Percentiles rank a stretch among this genome's conserved stretches.
phyloP scores from a whole-genome alignment of 208 protist species.

The Vickermania spadyakhi region DNA sequence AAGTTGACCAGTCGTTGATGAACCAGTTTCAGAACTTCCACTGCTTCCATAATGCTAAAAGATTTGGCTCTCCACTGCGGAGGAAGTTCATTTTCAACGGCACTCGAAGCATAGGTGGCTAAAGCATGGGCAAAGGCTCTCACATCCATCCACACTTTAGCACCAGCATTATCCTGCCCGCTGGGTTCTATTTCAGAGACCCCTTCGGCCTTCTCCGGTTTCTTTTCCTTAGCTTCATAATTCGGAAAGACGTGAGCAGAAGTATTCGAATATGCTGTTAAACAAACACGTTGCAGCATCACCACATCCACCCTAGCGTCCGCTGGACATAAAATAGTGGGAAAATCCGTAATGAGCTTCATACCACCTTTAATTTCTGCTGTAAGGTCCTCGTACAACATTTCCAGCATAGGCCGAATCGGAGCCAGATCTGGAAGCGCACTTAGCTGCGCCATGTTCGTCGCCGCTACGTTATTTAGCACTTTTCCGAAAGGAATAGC shows the following conservation, averaged over 20 bases:
- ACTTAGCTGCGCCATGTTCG: not conserved
- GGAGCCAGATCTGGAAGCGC: slow-evolving; percentile 18
- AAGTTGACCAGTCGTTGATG: slow-evolving; percentile 40
- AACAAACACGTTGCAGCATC: slow-evolving; percentile 40
- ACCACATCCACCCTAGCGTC: slow-evolving; percentile 68
- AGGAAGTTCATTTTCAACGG: slow-evolving; percentile 71
- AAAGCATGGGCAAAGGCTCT: slow-evolving; percentile 60
- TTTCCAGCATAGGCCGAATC: slow-evolving; percentile 63
- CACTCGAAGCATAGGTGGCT: slow-evolving; percentile 32
- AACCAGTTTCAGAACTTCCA: slow-evolving; percentile 65
- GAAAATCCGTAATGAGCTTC: slow-evolving; percentile 55
- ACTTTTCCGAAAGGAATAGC: slow-evolving; percentile 48
- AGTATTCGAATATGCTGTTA: slow-evolving; percentile 64
- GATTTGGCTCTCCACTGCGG: slow-evolving; percentile 72
- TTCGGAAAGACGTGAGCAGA: slow-evolving; percentile 9
- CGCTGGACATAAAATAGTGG: slow-evolving; percentile 50
- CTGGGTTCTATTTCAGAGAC: not conserved
- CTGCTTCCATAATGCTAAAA: slow-evolving; percentile 59
- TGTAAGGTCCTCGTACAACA: slow-evolving; percentile 78
- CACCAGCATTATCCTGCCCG: slow-evolving; percentile 19
- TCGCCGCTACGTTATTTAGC: slow-evolving; percentile 12
- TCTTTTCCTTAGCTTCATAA: slow-evolving; percentile 2
- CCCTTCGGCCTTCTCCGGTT: not conserved
- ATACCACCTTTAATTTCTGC: slow-evolving; percentile 33
- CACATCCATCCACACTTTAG: slow-evolving; percentile 75